Conservation (phyloP, 257 asterid genomes). For the Nemophila menziesii region DNA sequence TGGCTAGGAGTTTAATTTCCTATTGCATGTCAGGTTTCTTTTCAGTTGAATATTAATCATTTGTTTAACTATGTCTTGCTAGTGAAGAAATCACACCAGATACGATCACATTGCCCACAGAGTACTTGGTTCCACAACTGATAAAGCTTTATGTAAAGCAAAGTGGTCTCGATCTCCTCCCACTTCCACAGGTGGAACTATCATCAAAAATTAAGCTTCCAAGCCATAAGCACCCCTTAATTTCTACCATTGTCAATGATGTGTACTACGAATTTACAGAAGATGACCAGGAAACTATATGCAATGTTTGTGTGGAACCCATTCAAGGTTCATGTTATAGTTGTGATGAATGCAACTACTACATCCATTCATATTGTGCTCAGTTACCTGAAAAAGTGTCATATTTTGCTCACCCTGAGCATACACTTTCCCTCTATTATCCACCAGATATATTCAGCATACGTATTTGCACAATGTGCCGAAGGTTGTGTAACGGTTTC, state of each 20-base stretch:
- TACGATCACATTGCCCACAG: constrained; percentile 3
- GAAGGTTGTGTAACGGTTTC: background rate
- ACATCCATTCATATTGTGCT: background rate
- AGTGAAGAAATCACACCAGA: background rate
- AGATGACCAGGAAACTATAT: background rate
- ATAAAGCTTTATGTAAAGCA: no score
- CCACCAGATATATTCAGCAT: background rate
- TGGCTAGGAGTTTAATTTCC: no score
- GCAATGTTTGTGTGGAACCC: background rate
- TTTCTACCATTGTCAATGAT: background rate
- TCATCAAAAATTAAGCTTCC: background rate
- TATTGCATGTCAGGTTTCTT: no score
- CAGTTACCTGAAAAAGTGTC: background rate
- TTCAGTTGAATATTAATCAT: no score
- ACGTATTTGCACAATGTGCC: background rate
- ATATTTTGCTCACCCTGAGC: background rate
- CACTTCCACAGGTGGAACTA: background rate
- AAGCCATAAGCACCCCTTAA: constrained; percentile 1
- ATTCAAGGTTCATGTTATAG: background rate
- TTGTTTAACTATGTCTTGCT: no score
- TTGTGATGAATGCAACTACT: background rate
- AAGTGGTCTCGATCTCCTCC: no score
- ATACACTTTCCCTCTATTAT: background rate
- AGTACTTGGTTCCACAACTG: no score
- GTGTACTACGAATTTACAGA: background rate